Evolutionary conservation across 495 filamentous ascomycete species (phyloP).

Genomic region (Neurospora pannonica): DNA sequence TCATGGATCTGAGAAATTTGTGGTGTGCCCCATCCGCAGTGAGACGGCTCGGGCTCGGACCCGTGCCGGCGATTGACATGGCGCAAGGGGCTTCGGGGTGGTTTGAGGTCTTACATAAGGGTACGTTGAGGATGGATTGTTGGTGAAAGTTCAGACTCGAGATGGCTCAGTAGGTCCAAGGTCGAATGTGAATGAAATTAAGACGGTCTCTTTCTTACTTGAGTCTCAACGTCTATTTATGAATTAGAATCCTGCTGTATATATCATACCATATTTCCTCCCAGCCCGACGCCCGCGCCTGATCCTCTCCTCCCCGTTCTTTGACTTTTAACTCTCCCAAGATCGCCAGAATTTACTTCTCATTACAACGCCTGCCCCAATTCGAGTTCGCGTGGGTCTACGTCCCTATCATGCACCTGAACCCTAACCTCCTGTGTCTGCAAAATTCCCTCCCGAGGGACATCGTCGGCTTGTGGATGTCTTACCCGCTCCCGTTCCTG

Average conservation of each 20-base stretch:
- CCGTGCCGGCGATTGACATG: no score
- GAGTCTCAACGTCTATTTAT: neutral
- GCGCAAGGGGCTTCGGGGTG: no score
- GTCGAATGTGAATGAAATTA: neutral
- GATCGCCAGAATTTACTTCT: neutral
- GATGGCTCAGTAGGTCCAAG: rapidly evolving
- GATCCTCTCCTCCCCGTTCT: neutral
- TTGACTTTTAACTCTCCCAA: neutral
- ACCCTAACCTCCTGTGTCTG: conserved; percentile 13
- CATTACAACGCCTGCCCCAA: neutral
- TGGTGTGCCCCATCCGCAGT: no score
- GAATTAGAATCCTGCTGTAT: neutral
- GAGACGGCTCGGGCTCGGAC: no score
- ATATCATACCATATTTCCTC: neutral
- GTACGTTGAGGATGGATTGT: no score
- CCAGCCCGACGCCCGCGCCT: neutral
- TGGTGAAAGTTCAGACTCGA: no score
- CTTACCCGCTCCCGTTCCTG: neutral
- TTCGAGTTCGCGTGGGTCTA: neutral
- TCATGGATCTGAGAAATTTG: no score
- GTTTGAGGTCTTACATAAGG: no score
- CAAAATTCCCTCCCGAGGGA: neutral
- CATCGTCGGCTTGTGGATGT: neutral
- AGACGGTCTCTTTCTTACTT: neutral
- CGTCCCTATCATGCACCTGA: neutral